A percentile compares a stretch with the other conserved stretches of the same genome.
Evolutionary conservation across 192 early-diverging fungal genomes (phyloP).

Genomic region (Coemansia sp.): DNA sequence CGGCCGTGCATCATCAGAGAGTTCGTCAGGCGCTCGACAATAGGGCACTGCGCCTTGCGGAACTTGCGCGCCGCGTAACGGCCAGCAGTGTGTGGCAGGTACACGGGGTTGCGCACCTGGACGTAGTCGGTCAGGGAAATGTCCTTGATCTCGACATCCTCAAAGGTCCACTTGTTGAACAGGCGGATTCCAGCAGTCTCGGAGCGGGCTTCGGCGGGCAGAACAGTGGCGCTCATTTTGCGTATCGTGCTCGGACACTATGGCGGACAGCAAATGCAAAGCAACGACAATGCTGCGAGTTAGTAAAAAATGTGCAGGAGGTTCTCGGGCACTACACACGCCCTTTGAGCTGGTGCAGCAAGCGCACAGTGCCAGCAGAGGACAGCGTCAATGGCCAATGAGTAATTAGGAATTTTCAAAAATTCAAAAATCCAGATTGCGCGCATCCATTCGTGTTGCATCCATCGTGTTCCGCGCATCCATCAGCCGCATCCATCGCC

Average conservation of each 20-base stretch:
- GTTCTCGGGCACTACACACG: no score
- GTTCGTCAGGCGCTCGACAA: slow-evolving; percentile 97
- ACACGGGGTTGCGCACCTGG: slow-evolving; percentile 86
- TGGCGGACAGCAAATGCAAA: neutral
- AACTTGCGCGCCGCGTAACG: slow-evolving; percentile 96
- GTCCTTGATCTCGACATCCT: slow-evolving; percentile 88
- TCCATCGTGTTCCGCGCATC: no score
- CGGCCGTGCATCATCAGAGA: slow-evolving; percentile 99
- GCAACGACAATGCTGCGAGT: neutral
- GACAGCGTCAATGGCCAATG: no score
- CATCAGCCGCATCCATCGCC: no score
- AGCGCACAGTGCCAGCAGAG: no score
- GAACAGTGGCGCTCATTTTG: slow-evolving; percentile 51
- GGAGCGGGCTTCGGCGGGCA: slow-evolving; percentile 54
- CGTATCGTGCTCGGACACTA: slow-evolving; percentile 39
- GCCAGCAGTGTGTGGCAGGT: slow-evolving; percentile 97
- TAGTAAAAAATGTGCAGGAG: no score
- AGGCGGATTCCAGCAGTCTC: slow-evolving; percentile 54
- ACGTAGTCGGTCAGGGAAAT: slow-evolving; percentile 89
- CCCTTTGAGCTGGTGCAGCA: no score
- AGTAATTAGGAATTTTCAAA: no score
- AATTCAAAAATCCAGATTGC: no score
- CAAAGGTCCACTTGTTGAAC: slow-evolving; percentile 89
- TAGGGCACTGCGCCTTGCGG: slow-evolving; percentile 98
- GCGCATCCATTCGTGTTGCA: no score